Evolutionary conservation across 1,284 basidiomycete species (phyloP), one percentile per base, ranked within the genome.

Genomic region (Irpex sp.): DNA sequence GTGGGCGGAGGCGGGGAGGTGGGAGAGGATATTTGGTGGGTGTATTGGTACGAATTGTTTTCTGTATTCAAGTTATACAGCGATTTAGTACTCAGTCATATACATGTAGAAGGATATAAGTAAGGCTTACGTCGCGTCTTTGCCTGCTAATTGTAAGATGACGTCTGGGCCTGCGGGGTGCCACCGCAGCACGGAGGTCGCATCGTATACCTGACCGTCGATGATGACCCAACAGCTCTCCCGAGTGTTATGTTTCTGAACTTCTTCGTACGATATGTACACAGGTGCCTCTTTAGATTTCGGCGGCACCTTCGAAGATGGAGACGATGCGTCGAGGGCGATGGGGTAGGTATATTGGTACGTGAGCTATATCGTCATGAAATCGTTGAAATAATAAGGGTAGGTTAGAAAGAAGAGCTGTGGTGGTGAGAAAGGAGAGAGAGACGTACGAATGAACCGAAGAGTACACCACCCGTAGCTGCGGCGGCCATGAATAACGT

Each of bases 221-320:
- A 83, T 79, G 57, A 85, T 76, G 59, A 86, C 80, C 84, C 83
- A 85, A 67, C 81, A 81, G 57, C 78, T 77, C 26, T 81, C 79
- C 26, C 67, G 66, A 31, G 71, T 76, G 64, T 77, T 80, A 72
- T 88, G 84, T 69, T 81, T 78, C 68, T 78, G 76, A 3, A 87
- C 80, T 67, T 87, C 83, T 7, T 78, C 72, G 68, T 73, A 80
- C 21, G 77, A 69, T 58, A 83, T 77, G 47, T 62, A 60, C 13
- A 8, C 7, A 13, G 63, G 57, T 7, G 66, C 62, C 4, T 46
- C 50, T 43, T 50, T 43, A 36, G 39, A 59, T 21, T 39, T 35
- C 6, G 55, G 47, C 17, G 33, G 43, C n/a, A n/a, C 39, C 39
- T 46, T 11, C 1, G 39, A n/a, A 6, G 39, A 46, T 6, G 39